These are phyloP conservation scores for Magnusiomyces suaveolens DNA, from an alignment of 1,139 yeast genomes.

Conservation along the genomic window DNA sequence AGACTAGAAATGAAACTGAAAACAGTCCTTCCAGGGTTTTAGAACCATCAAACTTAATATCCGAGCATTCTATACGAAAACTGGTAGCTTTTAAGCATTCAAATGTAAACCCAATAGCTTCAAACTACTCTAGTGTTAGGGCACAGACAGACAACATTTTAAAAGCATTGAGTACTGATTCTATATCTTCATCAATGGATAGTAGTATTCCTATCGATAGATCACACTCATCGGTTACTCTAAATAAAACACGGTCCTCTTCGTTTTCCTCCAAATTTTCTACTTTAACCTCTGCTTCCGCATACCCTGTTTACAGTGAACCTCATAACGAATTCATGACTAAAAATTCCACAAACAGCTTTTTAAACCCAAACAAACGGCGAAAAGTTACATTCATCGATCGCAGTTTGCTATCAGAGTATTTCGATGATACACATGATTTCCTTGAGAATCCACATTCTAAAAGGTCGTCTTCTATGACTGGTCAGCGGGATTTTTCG, in stretches of 20 bases:
- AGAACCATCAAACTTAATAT: background rate
- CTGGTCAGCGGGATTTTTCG: background rate
- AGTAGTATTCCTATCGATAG: background rate
- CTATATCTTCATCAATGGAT: background rate
- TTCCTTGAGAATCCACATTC: background rate
- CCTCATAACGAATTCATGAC: background rate
- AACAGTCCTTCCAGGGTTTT: background rate
- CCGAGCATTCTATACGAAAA: background rate
- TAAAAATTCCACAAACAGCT: background rate
- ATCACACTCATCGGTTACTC: background rate
- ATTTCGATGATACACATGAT: background rate
- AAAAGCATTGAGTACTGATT: background rate
- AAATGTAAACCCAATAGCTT: background rate
- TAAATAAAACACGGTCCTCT: background rate
- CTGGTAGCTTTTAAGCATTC: background rate
- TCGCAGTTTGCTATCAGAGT: background rate
- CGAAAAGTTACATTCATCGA: conserved; percentile 2
- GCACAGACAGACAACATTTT: background rate
- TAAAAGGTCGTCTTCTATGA: background rate
- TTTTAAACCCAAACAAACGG: background rate
- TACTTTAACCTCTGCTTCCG: background rate
- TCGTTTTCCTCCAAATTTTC: background rate
- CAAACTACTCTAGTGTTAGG: background rate
- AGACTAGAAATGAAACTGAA: background rate
- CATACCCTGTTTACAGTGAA: background rate